Conservation (phyloP, 2,329 filamentous ascomycete genomes). For the Hirsutella rhossiliensis region DNA sequence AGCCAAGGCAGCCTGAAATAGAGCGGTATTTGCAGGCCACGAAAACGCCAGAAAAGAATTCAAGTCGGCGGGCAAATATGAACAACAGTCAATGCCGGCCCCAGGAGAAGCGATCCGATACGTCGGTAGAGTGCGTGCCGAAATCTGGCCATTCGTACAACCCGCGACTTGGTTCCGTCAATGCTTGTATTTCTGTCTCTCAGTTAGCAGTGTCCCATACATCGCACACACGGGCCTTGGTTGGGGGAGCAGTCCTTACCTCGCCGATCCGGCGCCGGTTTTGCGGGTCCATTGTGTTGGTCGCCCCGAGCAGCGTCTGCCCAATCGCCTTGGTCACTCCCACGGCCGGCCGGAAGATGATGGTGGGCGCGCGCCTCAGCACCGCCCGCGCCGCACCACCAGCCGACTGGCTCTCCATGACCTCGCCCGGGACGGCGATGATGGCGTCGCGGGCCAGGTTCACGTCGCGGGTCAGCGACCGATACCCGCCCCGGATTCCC, state of each 20-base stretch:
- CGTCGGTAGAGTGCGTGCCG: too few relatives aligned
- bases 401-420: constrained; percentile 76
- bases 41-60: too few relatives aligned
- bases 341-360: constrained; percentile 81
- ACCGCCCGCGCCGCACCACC: constrained; percentile 71
- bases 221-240: background rate
- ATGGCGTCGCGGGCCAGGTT: constrained; percentile 79
- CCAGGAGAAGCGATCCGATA: too few relatives aligned
- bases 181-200: constrained; percentile 36
- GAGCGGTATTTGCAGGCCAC: too few relatives aligned
- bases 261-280: constrained; percentile 76
- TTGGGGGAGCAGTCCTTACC: constrained; percentile 48
- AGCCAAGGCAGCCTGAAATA: too few relatives aligned
- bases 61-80: too few relatives aligned
- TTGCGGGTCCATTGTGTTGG: constrained; percentile 76
- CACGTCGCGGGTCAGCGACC: constrained; percentile 77
- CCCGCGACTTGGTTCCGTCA: constrained; percentile 8
- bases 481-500: constrained; percentile 71
- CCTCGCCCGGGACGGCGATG: constrained; percentile 84
- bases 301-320: constrained; percentile 81
- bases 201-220: constrained; percentile 2
- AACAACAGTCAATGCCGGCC: too few relatives aligned
- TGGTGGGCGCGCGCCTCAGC: constrained; percentile 73
- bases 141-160: too few relatives aligned
- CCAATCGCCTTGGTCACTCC: constrained; percentile 82